phyloP scores from a whole-genome alignment of 2,329 filamentous ascomycete genomes.

The Phyllosticta ampelicida region DNA sequence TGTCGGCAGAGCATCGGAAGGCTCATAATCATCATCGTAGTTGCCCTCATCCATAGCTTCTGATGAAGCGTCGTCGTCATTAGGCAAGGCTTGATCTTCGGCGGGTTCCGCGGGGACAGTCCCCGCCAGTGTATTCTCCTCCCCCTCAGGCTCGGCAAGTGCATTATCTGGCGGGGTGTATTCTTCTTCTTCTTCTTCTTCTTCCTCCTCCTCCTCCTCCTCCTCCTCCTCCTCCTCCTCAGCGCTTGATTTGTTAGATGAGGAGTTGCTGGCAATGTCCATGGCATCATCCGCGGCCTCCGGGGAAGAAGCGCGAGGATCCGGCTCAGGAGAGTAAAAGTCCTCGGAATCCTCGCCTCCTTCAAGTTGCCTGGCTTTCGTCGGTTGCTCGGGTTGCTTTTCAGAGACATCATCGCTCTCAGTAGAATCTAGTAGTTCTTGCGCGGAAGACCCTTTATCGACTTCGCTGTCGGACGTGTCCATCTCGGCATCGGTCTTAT shows the following conservation, averaged over 20 bases:
- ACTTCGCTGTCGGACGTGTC: constrained; percentile 12
- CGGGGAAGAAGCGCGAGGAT: neutral
- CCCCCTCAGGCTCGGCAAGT: neutral
- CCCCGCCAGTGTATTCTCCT: neutral
- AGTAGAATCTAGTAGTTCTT: neutral
- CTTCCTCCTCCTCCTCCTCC: too few relatives aligned
- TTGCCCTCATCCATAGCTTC: constrained; percentile 10
- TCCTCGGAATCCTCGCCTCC: constrained; percentile 22
- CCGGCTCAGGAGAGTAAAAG: constrained; percentile 24
- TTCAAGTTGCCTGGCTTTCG: neutral
- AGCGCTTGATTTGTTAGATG: neutral
- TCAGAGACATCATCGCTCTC: neutral
- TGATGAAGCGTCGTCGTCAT: constrained; percentile 10
- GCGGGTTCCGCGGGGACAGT: neutral
- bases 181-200: constrained; percentile 3
- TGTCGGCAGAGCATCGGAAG: constrained; percentile 22
- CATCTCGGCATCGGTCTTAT: constrained; percentile 11
- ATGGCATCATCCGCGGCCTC: neutral
- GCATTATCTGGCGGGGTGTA: constrained; percentile 11
- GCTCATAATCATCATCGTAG: constrained; percentile 20
- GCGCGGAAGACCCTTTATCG: neutral
- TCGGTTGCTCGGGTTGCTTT: neutral
- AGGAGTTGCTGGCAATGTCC: neutral
- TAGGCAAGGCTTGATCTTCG: constrained; percentile 16
- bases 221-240: constrained; percentile 1